These are phyloP conservation scores for Starmerella apis DNA, from an alignment of 805 yeast genomes.

Conservation along the genomic window DNA sequence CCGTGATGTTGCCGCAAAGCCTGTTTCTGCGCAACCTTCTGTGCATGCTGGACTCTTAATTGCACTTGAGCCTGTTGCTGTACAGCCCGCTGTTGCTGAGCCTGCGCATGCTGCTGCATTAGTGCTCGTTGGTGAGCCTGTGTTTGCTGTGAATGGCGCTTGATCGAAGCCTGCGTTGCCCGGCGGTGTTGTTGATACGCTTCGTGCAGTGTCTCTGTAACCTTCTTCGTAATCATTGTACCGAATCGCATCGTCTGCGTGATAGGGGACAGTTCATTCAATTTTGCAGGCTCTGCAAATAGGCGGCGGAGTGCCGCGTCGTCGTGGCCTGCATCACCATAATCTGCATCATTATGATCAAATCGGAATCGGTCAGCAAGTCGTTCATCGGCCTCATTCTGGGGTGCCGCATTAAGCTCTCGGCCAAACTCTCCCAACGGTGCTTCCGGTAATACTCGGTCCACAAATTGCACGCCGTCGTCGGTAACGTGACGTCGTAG, in stretches of 20 bases:
- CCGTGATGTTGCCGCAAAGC: conserved; percentile 1
- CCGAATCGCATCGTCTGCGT: conserved; percentile 89
- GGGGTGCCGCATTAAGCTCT: conserved; percentile 26
- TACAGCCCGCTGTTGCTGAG: conserved; percentile 20
- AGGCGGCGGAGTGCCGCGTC: background rate
- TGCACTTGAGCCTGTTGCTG: conserved; percentile 8
- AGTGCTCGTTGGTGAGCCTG: conserved; percentile 30
- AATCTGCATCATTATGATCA: conserved; percentile 33
- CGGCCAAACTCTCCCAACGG: conserved; percentile 7
- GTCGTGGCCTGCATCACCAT: background rate
- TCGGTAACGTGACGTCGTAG: conserved; percentile 10
- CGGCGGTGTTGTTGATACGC: conserved; percentile 65
- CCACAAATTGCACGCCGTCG: conserved; percentile 10
- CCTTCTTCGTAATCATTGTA: conserved; percentile 76
- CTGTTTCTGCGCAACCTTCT: conserved; percentile 1
- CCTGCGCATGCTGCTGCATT: conserved; percentile 19
- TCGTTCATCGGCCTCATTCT: conserved; percentile 29
- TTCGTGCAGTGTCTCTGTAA: conserved; percentile 69
- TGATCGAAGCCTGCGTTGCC: conserved; percentile 32
- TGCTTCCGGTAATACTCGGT: conserved; percentile 6
- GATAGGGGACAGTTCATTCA: conserved; percentile 72
- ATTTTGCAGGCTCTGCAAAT: conserved; percentile 65
- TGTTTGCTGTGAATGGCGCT: conserved; percentile 31
- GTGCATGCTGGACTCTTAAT: conserved; percentile 6
- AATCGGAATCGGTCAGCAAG: conserved; percentile 56